Percentiles rank a stretch among this genome's conserved stretches.
These are phyloP conservation scores for Coemansia brasiliensis DNA, from an alignment of 192 early-diverging fungal genomes.

Conservation along the genomic window DNA sequence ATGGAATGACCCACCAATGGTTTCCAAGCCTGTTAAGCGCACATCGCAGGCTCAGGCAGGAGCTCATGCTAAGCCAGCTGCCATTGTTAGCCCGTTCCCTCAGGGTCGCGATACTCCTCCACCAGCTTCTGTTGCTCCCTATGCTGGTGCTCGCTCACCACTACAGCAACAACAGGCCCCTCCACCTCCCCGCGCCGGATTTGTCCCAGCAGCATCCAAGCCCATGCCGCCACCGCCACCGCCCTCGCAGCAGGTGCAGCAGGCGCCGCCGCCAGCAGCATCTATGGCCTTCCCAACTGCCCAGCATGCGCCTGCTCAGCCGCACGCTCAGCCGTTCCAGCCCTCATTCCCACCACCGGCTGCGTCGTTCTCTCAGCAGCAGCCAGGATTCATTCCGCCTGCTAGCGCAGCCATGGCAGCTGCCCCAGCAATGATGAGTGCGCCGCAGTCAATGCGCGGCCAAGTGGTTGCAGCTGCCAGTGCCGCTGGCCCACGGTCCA, in stretches of 20 bases:
- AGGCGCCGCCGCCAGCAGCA: background rate
- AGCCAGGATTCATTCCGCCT: conserved; percentile 6
- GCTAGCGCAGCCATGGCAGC: conserved; percentile 8
- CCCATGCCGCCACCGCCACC: conserved; percentile 1
- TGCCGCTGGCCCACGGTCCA: conserved; percentile 16
- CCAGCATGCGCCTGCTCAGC: conserved; percentile 29
- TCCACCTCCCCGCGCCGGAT: conserved; percentile 3
- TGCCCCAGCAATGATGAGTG: background rate
- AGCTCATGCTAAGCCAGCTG: conserved; percentile 16
- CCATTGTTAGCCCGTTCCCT: conserved; percentile 42
- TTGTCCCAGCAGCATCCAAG: conserved; percentile 4
- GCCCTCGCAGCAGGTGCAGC: background rate
- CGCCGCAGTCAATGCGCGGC: conserved; percentile 24
- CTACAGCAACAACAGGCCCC: conserved; percentile 25
- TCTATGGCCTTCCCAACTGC: conserved; percentile 12
- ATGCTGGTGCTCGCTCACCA: conserved; percentile 19
- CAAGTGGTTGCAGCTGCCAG: conserved; percentile 27
- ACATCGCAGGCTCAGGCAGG: conserved; percentile 6
- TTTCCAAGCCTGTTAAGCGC: conserved; percentile 31
- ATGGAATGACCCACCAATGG: conserved; percentile 44
- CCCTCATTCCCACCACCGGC: conserved; percentile 4
- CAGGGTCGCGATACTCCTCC: conserved; percentile 40
- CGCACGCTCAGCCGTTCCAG: conserved; percentile 14
- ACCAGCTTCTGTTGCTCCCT: conserved; percentile 17
- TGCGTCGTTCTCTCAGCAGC: conserved; percentile 17